These are phyloP conservation scores for Oryza brachyantha DNA, from an alignment of 176 grass and related monocot genomes.

Conservation along the genomic window DNA sequence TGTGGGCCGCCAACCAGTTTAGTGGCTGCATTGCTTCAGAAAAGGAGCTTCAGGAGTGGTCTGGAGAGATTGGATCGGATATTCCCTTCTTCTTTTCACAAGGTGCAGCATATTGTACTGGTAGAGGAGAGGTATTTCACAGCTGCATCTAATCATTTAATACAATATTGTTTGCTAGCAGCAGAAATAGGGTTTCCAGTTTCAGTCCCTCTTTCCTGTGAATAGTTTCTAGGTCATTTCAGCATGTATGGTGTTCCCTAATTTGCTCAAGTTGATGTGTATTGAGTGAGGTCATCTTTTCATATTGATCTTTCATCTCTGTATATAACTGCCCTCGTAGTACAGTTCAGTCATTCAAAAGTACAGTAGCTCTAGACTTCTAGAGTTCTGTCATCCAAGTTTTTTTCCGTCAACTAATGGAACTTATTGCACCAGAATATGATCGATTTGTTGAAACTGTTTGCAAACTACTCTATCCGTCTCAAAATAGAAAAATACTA, in stretches of 20 bases:
- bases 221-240: neutral
- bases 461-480: too few relatives aligned
- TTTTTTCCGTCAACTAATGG: neutral
- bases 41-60: constrained; percentile 95
- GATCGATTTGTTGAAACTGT: neutral
- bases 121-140: constrained; percentile 82
- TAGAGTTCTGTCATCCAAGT: neutral
- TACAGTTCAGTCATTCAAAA: constrained; percentile 1
- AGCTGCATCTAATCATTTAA: neutral
- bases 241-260: neutral
- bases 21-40: constrained; percentile 89
- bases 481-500: too few relatives aligned
- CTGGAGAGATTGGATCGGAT: constrained; percentile 98
- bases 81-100: constrained; percentile 93
- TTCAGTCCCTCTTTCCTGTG: neutral
- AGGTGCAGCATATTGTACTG: constrained; percentile 92
- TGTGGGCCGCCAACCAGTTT: constrained; percentile 99
- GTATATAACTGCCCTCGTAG: neutral
- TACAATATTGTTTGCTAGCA: neutral
- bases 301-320: neutral
- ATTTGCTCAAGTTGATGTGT: neutral
- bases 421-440: neutral
- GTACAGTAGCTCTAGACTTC: neutral
- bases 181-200: neutral
- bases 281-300: neutral